phyloP scores from a whole-genome alignment of 345 rosid genomes.

The Ceriops tagal region DNA sequence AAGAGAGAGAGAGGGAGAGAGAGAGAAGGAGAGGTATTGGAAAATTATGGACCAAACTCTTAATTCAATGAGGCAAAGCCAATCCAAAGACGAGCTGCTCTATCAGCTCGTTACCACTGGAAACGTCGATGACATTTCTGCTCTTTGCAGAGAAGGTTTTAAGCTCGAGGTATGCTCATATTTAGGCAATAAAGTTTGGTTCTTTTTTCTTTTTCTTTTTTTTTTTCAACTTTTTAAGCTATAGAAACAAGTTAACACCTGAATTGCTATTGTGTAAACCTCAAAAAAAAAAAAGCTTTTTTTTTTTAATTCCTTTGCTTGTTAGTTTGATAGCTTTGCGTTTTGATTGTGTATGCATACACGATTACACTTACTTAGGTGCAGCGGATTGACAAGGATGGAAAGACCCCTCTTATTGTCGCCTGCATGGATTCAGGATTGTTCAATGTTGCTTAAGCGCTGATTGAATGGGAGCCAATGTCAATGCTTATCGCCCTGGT shows the following conservation, averaged over 20 bases:
- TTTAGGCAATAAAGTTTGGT: neutral
- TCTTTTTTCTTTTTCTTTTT: too few species aligned
- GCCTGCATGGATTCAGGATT: constrained; percentile 34
- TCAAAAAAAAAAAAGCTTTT: too few species aligned
- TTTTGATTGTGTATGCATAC: neutral
- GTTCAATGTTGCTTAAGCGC: constrained; percentile 22
- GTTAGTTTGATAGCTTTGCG: neutral
- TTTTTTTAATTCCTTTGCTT: neutral
- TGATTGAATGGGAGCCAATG: constrained; percentile 49
- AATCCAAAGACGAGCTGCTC: constrained; percentile 40
- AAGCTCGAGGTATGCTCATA: constrained; percentile 35
- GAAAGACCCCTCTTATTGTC: constrained; percentile 44
- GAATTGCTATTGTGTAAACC: too few species aligned
- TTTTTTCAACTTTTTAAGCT: too few species aligned
- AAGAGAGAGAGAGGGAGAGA: neutral
- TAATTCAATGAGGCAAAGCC: constrained; percentile 27
- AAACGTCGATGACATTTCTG: constrained; percentile 32
- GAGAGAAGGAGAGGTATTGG: neutral
- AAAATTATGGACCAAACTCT: constrained; percentile 37
- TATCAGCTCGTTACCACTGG: constrained; percentile 30
- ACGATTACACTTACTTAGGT: neutral
- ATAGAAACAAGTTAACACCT: neutral
- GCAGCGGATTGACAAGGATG: constrained; percentile 45
- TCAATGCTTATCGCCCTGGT: constrained; percentile 92
- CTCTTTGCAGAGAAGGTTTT: constrained; percentile 36